Conservation (phyloP, 2,329 filamentous ascomycete species). For the Fusarium sp. region DNA sequence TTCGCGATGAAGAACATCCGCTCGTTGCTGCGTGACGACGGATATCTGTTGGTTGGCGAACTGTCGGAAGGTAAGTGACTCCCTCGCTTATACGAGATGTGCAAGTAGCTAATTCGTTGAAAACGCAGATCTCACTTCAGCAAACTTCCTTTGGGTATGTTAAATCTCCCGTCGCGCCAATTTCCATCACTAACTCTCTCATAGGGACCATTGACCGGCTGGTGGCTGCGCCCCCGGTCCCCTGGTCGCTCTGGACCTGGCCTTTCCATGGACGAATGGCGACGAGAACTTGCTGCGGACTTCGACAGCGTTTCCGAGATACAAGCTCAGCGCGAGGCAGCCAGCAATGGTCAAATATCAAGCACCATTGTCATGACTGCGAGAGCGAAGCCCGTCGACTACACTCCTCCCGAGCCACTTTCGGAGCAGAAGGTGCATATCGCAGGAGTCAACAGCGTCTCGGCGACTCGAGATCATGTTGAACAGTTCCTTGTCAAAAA, state of each 20-base stretch:
- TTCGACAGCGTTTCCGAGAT: constrained; percentile 39
- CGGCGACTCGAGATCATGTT: constrained; percentile 6
- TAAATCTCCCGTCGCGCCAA: neutral
- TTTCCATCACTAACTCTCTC: constrained; percentile 2
- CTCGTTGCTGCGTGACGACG: constrained; percentile 37
- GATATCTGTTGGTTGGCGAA: constrained; percentile 41
- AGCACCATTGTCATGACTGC: constrained; percentile 42
- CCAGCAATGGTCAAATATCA: constrained; percentile 24
- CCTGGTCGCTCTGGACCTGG: constrained; percentile 40
- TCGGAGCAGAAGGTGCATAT: constrained; percentile 26
- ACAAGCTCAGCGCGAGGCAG: constrained; percentile 12
- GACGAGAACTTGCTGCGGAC: constrained; percentile 33
- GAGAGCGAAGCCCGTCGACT: constrained; percentile 26
- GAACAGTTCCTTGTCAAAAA: constrained; percentile 10
- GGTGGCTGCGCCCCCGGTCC: constrained; percentile 42
- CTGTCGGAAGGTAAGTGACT: constrained; percentile 37
- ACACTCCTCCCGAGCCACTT: constrained; percentile 17
- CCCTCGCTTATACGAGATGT: no score
- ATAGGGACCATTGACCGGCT: constrained; percentile 39
- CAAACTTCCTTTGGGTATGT: constrained; percentile 41
- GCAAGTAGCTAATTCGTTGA: constrained; percentile 4
- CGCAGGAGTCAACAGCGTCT: constrained; percentile 9
- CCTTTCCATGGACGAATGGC: constrained; percentile 41
- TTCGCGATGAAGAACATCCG: constrained; percentile 43
- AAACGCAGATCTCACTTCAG: constrained; percentile 33